These are phyloP conservation scores for Purshia tridentata DNA, from an alignment of 306 rosid genomes.

Conservation along the genomic window DNA sequence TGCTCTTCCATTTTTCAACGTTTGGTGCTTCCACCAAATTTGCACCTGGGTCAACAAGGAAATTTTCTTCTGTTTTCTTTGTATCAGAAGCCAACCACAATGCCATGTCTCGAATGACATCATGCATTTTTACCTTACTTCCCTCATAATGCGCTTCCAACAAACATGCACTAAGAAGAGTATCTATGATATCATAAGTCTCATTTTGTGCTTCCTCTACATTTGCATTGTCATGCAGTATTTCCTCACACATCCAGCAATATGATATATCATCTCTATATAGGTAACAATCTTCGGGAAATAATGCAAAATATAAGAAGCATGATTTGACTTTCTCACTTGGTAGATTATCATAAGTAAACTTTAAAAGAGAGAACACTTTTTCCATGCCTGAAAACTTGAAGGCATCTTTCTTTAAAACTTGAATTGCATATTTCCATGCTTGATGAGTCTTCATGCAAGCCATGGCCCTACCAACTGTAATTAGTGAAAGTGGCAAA, in stretches of 20 bases:
- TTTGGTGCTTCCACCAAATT: not conserved
- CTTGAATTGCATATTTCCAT: constrained; percentile 16
- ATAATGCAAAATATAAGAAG: constrained; percentile 16
- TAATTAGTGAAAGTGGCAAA: constrained; percentile 19
- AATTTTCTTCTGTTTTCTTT: not conserved
- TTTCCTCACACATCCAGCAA: constrained; percentile 12
- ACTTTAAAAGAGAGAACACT: constrained; percentile 8
- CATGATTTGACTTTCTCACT: constrained; percentile 5
- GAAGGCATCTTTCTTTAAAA: not conserved
- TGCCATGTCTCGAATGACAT: constrained; percentile 9
- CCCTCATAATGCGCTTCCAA: not conserved
- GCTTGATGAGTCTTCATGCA: constrained; percentile 4
- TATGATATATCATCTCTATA: not conserved
- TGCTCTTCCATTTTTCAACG: not conserved
- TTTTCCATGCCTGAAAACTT: constrained; percentile 19
- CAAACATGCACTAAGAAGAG: not conserved
- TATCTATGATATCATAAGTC: constrained; percentile 6
- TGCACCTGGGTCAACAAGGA: not conserved
- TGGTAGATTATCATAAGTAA: constrained; percentile 15
- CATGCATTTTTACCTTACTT: constrained; percentile 3
- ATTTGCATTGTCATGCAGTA: not conserved
- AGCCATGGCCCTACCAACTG: constrained; percentile 22
- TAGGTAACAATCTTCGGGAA: not conserved
- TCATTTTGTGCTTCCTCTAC: not conserved
- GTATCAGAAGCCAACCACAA: constrained; percentile 4